Base-by-base conservation (phyloP, 2,329 filamentous ascomycete species). In the Arthrobotrys iridis region DNA sequence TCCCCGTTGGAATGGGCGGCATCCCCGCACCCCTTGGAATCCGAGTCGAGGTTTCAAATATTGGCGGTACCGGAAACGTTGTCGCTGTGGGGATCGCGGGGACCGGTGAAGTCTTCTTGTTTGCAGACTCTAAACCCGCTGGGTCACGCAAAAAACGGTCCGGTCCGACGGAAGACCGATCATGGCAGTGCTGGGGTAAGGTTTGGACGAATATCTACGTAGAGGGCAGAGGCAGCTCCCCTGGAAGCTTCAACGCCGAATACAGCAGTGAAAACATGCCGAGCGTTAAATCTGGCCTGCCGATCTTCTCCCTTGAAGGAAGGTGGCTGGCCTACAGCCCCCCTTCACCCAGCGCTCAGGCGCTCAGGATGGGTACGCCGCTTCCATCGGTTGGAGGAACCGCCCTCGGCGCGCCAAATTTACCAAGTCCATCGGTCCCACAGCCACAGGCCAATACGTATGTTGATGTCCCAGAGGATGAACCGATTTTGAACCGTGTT, bases 131-230 rank as follows among this genome's bases (percentile, higher is more conserved):
- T 6, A 77, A 55, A 26, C 71, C 71, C 1, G 50, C 57, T 11
- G 40, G 43, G 8, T 40, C 62, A 22, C 63, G 58, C 45, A 77
- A 66, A 5, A 40, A 65, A 18, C 73, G 79, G 8, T 73, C 78
- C 22, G 77, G 71, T 46, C 30, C 59, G 6, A 40, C 50, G 11
- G 73, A 76, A 37, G 76, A 78, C 26, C 55, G 67, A 37, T 66
- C 74, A 11, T 90, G 88, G 80, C 84, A 85, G 71, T 97, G 93
- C 79, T 85, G 95, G 65, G 93, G 90, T 18, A 99, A 99, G 83
- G 84, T 96, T 15, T 99, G 95, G 95, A 97, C 95, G 0, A 90
- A 89, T 46, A 84, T 97, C 26, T 92, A 95, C 80, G 87, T 88
- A 77, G 83, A 84, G 28, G 82, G 84, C 15, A 85, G 85, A 71